These are phyloP conservation scores for Perkinsus marinus DNA, from an alignment of 169 alveolate species.

Conservation along the genomic window DNA sequence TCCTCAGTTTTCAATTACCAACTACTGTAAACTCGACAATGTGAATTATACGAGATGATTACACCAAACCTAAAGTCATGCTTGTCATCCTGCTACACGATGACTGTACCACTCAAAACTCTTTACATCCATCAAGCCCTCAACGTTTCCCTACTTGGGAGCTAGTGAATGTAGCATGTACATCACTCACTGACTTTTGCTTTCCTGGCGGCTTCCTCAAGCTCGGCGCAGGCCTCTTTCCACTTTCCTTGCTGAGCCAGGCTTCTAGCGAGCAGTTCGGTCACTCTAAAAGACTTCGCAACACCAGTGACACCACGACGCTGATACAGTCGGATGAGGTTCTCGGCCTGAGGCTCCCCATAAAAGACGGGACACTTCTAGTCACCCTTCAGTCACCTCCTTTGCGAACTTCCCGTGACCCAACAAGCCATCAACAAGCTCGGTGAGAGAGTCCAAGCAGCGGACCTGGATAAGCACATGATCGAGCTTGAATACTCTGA, in stretches of 20 bases:
- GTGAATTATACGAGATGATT: no score
- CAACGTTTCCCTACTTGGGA: no score
- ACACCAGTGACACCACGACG: not conserved
- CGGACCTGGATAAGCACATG: no score
- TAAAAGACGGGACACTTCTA: not conserved
- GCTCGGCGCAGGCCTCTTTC: not conserved
- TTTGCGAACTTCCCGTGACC: not conserved
- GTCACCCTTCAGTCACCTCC: not conserved
- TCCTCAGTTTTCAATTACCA: no score
- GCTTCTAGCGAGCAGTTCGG: not conserved
- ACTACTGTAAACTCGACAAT: no score
- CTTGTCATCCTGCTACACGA: no score
- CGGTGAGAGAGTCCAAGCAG: no score
- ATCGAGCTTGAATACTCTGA: no score
- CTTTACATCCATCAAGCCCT: no score
- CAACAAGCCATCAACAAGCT: not conserved
- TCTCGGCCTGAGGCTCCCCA: not conserved
- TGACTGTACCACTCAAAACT: no score
- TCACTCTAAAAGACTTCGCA: not conserved
- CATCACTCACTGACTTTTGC: not conserved
- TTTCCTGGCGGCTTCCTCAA: not conserved
- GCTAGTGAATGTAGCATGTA: no score
- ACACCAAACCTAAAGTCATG: no score
- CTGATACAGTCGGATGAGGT: not conserved
- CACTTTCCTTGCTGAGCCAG: not conserved